Base-by-base conservation (phyloP, 768 basidiomycete species). In the Podaxis carcinomalis region DNA sequence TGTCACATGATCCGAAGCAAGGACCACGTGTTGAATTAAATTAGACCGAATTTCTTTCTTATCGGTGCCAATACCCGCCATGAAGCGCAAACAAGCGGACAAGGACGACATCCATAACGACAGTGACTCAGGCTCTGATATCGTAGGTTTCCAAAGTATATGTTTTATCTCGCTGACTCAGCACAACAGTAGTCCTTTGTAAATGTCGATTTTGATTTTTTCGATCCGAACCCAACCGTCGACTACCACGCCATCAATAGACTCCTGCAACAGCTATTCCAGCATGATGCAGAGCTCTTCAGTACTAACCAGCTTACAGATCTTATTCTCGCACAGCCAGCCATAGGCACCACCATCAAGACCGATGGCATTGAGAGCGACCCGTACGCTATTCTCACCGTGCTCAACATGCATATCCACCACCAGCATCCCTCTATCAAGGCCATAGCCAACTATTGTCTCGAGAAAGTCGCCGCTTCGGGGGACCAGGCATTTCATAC, bases 131-230 rank as follows among this genome's bases (percentile, higher is more conserved):
- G 80, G 73, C 63, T 80, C 74, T n/a, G 73, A 72, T 35, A 61
- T 70, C 46, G 68, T 71, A 68, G 65, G 68, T 65, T 25, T 51
- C 25, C 9, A 51, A 55, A 19, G 16, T 19, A 32, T 37, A 21
- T 25, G 39, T 28, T 44, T 28, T 47, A 9, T 53, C 10, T 51
- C 56, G 67, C 62, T 68, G 73, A 63, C 63, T 65, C 53, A 74
- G 74, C 76, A 85, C 82, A 82, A 78, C 69, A 49, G 36, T 46
- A 66, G 65, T 66, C 66, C 60, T 80, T 89, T 67, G 81, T 95
- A 74, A 83, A 95, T 73, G 89, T 95, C 65, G 88, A 90, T 68
- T 98, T 98, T 68, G 94, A 97, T 65, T 98, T 97, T 71, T 95
- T 92, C 80, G 88, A 92, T 71, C 86, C 92, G 5, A 88, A 91